Conservation (phyloP, 208 protist species). For the Eutreptiella sp. region DNA sequence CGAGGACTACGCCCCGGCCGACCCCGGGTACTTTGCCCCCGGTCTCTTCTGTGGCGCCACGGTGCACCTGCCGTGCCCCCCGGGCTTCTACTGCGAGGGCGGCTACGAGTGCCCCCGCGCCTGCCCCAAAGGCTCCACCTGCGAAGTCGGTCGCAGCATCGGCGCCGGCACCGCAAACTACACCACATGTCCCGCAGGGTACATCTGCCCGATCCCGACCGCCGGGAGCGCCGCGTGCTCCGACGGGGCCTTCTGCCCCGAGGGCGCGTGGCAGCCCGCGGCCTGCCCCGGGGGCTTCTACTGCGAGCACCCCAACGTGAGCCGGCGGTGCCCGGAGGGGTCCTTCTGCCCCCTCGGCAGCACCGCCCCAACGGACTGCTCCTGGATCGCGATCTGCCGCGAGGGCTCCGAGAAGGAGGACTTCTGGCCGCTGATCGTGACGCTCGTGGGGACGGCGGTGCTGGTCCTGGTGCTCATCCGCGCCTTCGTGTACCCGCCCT, state of each 20-base stretch:
- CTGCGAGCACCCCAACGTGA: conserved; percentile 1
- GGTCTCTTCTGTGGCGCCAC: no score
- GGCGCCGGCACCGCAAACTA: background rate
- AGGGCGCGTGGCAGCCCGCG: conserved; percentile 8
- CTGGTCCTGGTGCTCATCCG: conserved; percentile 1
- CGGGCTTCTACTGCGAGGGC: no score
- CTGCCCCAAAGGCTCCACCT: no score
- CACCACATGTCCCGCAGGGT: conserved; percentile 15
- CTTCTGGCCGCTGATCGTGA: background rate
- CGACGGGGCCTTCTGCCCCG: background rate
- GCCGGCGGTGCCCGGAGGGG: conserved; percentile 3
- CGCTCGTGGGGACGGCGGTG: background rate
- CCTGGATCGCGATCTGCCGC: background rate
- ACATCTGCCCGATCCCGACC: conserved; percentile 22
- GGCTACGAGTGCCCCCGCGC: no score
- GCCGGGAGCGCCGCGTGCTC: background rate
- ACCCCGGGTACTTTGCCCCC: no score
- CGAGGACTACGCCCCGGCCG: no score
- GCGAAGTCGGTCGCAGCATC: no score
- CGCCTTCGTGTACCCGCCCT: background rate
- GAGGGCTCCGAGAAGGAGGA: background rate
- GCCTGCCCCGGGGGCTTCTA: conserved; percentile 22
- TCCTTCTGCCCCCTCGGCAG: conserved; percentile 22
- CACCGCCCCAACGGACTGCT: background rate
- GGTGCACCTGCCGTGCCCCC: no score